Base-by-base conservation (phyloP, 2,329 filamentous ascomycete species). In the Lachnum nothofagi region DNA sequence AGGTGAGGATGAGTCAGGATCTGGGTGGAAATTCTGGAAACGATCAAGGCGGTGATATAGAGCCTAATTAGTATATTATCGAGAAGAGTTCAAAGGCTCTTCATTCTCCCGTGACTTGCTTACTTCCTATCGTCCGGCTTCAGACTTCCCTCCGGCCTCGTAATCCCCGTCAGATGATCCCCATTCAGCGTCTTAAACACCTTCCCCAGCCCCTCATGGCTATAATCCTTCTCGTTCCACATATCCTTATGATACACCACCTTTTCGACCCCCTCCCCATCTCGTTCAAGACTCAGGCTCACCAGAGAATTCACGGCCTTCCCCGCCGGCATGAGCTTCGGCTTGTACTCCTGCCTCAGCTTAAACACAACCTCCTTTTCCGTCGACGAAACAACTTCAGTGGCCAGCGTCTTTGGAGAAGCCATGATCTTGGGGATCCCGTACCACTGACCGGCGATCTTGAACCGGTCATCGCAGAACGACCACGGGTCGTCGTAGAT, bases 1-100 rank as follows among this genome's bases (percentile, higher is more conserved):
- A 42, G 72, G 67, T 39, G 67, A 59, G 7, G 65, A 63, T 44
- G 44, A 48, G 1, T 63, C 49, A 5, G 64, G 62, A 49, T 66
- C 69, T 33, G 75, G 77, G 67, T 85, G 79, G 78, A 75, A 76
- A 64, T 83, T 85, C 60, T 85, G 81, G 80, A 74, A 52, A 46
- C 33, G 56, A 39, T 57, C 19, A 25, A 53, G 31, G 33, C 37
- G 23, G 27, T 39, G 42, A 31, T 33, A 37, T 6, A 10, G 9
- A 37, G 16, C 10, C 19, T 37, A 20, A 37, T 37, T 37, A 37
- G 19, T 37, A 37, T n/a, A n/a, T n/a, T n/a, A n/a, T n/a, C n/a
- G n/a, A n/a, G n/a, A n/a, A n/a, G n/a, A n/a, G n/a, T n/a, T n/a
- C n/a, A n/a, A n/a, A n/a, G n/a, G n/a, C n/a, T n/a, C n/a, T n/a